Evolutionary conservation across 2,329 filamentous ascomycete genomes (phyloP), one percentile per base, ranked within the genome.

Genomic region (Lizonia empirigonia): DNA sequence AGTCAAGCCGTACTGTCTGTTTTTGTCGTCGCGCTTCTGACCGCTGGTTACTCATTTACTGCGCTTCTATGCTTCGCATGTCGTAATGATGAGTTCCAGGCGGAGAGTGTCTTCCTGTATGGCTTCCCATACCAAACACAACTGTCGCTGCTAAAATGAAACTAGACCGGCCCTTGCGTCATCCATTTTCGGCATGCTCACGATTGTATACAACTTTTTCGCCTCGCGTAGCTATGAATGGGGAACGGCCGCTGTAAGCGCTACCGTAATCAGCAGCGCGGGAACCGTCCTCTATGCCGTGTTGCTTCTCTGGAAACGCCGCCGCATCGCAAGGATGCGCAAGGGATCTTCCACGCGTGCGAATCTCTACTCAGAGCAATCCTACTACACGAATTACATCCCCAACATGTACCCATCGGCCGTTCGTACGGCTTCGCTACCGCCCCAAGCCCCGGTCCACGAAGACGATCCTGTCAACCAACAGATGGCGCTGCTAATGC

Each of bases 401-500:
- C 66, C 69, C 13, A 79, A 79, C 63, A 78, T 78, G 75, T 78
- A 77, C 50, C 77, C 77, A 0, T 65, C 70, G 7, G 64, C 69
- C 29, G 30, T 60, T 12, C 63, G 57, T 39, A 59, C 64, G n/a
- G 60, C 62, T 12, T 58, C 60, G 16, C 59, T 58, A n/a, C 63
- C 68, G 4, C 64, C 64, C 13, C 55, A 62, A 19, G 26, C 59
- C 4, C 46, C 63, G 0, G 57, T 78, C 45, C 72, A 73, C 18
- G 79, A 82, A 59, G 77, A 80, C 45, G 79, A 81, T 40, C 68
- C 75, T 52, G 76, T 79, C 50, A 76, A 77, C 23, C 76, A 79
- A 57, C 78, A 81, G 54, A 79, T 80, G 74, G 72, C 77, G n/a
- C 70, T 76, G 55, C 70, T 82, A 0, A 73, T 80, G 13, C 62